A percentile compares a stretch with the other conserved stretches of the same genome.
These are phyloP conservation scores for Hypomyces rosellus DNA, from an alignment of 2,329 filamentous ascomycete genomes.

Conservation along the genomic window DNA sequence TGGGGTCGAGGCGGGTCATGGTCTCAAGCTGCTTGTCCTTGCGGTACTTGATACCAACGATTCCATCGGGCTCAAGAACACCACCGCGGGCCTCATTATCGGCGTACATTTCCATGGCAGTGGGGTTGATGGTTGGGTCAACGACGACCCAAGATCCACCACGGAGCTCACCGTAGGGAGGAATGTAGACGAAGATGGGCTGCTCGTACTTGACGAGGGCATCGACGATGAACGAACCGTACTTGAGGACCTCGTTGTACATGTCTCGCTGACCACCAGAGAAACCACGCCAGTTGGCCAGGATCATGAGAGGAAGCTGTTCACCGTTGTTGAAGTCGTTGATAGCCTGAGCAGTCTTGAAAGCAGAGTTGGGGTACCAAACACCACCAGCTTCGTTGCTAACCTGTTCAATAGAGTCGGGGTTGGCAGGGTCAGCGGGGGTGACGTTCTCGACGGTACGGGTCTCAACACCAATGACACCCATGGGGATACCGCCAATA, in stretches of 20 bases:
- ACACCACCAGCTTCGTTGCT: conserved; percentile 94
- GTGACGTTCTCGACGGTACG: conserved; percentile 95
- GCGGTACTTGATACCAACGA: conserved; percentile 97
- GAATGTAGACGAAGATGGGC: conserved; percentile 98
- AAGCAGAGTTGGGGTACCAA: conserved; percentile 99
- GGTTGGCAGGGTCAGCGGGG: conserved; percentile 94
- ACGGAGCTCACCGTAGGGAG: conserved; percentile 90
- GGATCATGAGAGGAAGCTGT: conserved; percentile 96
- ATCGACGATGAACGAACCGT: conserved; percentile 98
- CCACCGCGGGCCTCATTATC: conserved; percentile 91
- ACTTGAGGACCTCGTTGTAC: conserved; percentile 99
- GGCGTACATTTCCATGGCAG: conserved; percentile 99
- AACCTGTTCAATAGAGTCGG: conserved; percentile 95
- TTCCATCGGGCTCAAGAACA: conserved; percentile 96
- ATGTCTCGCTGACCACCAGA: conserved; percentile 98
- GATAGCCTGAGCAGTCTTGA: conserved; percentile 98
- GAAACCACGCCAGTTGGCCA: conserved; percentile 99
- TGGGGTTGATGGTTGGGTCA: conserved; percentile 94
- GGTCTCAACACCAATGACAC: conserved; percentile 96
- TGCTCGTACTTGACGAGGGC: conserved; percentile 98
- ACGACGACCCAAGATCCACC: conserved; percentile 99
- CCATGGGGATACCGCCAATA: conserved; percentile 93
- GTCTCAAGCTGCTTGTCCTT: conserved; percentile 96
- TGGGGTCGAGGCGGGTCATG: conserved; percentile 86
- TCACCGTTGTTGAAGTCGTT: conserved; percentile 99